Conservation (phyloP, 2,329 filamentous ascomycete species). For the Fusarium sp. region DNA sequence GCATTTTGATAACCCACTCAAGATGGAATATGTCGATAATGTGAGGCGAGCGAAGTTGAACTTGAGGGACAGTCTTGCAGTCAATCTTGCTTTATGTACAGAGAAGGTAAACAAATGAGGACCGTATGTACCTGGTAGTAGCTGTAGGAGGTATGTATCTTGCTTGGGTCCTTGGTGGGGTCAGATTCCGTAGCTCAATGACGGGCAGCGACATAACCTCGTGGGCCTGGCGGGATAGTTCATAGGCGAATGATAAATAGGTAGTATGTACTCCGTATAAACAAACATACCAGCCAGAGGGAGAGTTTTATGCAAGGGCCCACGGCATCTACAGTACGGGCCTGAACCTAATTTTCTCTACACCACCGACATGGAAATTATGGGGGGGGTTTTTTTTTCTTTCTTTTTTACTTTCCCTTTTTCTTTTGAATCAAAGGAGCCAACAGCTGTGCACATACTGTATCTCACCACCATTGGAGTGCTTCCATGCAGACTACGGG, state of each 20-base stretch:
- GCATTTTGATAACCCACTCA: conserved; percentile 32
- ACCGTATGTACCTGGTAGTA: conserved; percentile 19
- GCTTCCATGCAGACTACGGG: conserved; percentile 17
- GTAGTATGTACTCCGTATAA: too few species aligned
- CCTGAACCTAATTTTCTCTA: conserved; percentile 23
- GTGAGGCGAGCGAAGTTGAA: conserved; percentile 34
- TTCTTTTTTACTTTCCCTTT: too few species aligned
- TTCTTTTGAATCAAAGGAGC: conserved; percentile 9
- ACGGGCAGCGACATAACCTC: conserved; percentile 29
- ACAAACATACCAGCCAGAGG: conserved; percentile 31
- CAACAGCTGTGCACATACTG: conserved; percentile 4
- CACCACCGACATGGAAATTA: conserved; percentile 11
- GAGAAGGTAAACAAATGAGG: conserved; percentile 7
- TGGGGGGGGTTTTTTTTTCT: too few species aligned
- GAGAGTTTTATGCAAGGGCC: conserved; percentile 40
- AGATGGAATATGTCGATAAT: not conserved
- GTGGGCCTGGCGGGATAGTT: conserved; percentile 33
- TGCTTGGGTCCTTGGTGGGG: conserved; percentile 30
- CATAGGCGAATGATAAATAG: conserved; percentile 15
- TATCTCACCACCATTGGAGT: conserved; percentile 24
- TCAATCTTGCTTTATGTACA: conserved; percentile 15
- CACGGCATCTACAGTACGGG: conserved; percentile 17
- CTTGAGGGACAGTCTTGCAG: conserved; percentile 13
- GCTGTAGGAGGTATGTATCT: too few species aligned
- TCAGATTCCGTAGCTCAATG: conserved; percentile 9